Conservation (phyloP, 768 basidiomycete genomes). For the Mycena capillaripes region DNA sequence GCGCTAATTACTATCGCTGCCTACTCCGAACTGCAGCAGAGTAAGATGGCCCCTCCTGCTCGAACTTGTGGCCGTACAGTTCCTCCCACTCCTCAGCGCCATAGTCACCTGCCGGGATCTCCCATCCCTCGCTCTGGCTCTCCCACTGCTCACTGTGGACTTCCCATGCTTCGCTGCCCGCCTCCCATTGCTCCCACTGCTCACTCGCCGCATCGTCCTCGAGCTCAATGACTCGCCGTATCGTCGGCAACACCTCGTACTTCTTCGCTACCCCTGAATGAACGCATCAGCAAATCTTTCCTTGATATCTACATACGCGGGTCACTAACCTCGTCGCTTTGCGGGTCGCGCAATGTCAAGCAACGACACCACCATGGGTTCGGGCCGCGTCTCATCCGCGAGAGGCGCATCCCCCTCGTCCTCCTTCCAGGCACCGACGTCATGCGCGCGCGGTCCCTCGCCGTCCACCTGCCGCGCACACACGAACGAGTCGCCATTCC, state of each 20-base stretch:
- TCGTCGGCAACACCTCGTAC: slow-evolving; percentile 42
- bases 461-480: slow-evolving; percentile 42
- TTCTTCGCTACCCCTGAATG: slow-evolving; percentile 45
- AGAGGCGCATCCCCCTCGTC: neutral
- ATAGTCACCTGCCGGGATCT: slow-evolving; percentile 12
- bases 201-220: slow-evolving; percentile 37
- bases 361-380: slow-evolving; percentile 40
- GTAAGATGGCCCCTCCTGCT: neutral
- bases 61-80: slow-evolving; percentile 37
- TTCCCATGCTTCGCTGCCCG: slow-evolving; percentile 17
- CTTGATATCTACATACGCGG: neutral
- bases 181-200: slow-evolving; percentile 38
- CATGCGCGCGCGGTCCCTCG: slow-evolving; percentile 16
- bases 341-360: slow-evolving; percentile 50
- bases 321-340: slow-evolving; percentile 45
- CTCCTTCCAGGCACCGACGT: slow-evolving; percentile 34
- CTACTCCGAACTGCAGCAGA: neutral
- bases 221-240: slow-evolving; percentile 38
- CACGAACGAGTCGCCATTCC: slow-evolving; percentile 43
- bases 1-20: neutral
- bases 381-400: slow-evolving; percentile 12
- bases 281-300: too few relatives aligned
- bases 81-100: slow-evolving; percentile 44
- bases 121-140: slow-evolving; percentile 28
- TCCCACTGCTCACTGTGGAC: slow-evolving; percentile 28